These are phyloP conservation scores for Casuarina glauca DNA, from an alignment of 306 rosid species.

Conservation along the genomic window DNA sequence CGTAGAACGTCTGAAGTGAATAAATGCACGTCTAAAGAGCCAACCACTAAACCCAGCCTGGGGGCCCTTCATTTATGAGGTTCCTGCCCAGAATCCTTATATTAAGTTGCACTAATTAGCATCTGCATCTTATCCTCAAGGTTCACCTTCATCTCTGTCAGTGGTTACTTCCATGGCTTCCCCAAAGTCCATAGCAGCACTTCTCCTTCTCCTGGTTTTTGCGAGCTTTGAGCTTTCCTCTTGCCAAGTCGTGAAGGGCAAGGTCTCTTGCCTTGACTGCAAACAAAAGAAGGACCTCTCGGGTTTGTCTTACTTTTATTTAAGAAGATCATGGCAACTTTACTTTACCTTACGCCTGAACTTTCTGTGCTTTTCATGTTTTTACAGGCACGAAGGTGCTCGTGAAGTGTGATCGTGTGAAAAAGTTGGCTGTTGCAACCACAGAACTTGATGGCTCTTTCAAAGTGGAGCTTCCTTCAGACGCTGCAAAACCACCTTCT, in stretches of 20 bases:
- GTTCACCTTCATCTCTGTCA: background rate
- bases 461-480: slow-evolving; percentile 42
- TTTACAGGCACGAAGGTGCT: slow-evolving; percentile 58
- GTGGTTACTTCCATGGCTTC: slow-evolving; percentile 44
- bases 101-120: background rate
- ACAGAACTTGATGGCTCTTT: slow-evolving; percentile 68
- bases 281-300: slow-evolving; percentile 44
- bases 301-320: slow-evolving; percentile 42
- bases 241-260: slow-evolving; percentile 52
- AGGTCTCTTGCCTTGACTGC: slow-evolving; percentile 76
- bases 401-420: slow-evolving; percentile 61
- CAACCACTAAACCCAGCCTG: slow-evolving; percentile 13
- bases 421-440: slow-evolving; percentile 40
- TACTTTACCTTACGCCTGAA: too few species aligned
- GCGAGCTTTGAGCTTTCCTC: slow-evolving; percentile 43
- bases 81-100: background rate
- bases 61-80: slow-evolving; percentile 12
- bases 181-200: slow-evolving; percentile 34
- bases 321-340: too few species aligned
- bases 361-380: background rate
- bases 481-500: slow-evolving; percentile 15
- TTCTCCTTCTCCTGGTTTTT: slow-evolving; percentile 47
- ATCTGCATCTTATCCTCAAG: background rate
- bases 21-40: slow-evolving; percentile 11
- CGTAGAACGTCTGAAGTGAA: background rate